phyloP scores from a whole-genome alignment of 1,139 yeast genomes.

The Sugiyamaella japonica region DNA sequence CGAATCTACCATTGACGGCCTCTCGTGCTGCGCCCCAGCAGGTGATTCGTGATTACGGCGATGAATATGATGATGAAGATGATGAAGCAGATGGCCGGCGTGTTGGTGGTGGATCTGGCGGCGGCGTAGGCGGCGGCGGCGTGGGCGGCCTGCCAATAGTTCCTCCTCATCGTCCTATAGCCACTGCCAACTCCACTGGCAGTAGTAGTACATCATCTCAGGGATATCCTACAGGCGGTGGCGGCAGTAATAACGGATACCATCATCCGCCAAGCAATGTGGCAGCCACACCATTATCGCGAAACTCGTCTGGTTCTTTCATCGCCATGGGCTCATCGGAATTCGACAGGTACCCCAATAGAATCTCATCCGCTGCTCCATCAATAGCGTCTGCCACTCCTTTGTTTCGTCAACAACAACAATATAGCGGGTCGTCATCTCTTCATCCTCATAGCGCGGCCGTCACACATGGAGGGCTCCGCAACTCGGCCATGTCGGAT shows the following conservation, averaged over 20 bases:
- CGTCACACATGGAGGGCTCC: constrained; percentile 16
- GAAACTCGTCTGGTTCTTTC: constrained; percentile 32
- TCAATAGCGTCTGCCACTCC: constrained; percentile 33
- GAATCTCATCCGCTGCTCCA: constrained; percentile 38
- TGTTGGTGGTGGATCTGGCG: no score
- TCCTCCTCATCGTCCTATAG: constrained; percentile 20
- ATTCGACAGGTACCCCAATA: constrained; percentile 43
- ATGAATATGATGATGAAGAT: constrained; percentile 18
- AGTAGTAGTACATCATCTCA: constrained; percentile 9
- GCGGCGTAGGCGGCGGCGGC: no score
- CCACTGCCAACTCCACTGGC: constrained; percentile 15
- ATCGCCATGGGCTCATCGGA: constrained; percentile 35
- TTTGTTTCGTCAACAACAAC: constrained; percentile 17
- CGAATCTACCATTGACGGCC: constrained; percentile 1
- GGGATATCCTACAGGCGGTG: constrained; percentile 11
- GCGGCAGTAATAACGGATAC: constrained; percentile 3
- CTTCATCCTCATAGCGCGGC: constrained; percentile 15
- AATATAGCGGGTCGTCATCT: constrained; percentile 18
- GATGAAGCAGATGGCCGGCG: neutral
- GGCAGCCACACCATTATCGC: constrained; percentile 21
- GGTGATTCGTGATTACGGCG: constrained; percentile 19
- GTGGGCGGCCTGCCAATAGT: constrained; percentile 13
- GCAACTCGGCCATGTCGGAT: constrained; percentile 34
- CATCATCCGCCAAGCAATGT: constrained; percentile 8
- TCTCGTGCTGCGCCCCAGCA: constrained; percentile 19